Conservation (phyloP, 805 yeast genomes). For the Kodamaea sagamina region DNA sequence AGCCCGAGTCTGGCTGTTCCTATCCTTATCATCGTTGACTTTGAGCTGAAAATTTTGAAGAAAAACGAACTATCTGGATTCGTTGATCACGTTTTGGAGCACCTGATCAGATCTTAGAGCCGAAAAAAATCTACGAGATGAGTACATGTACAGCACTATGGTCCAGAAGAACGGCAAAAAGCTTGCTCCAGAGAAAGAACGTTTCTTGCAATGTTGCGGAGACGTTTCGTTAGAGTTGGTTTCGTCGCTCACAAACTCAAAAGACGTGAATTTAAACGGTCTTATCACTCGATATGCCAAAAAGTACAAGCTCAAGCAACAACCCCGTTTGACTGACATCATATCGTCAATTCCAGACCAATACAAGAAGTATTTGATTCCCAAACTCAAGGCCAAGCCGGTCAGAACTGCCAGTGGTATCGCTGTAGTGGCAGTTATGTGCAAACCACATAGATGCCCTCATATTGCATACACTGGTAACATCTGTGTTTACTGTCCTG, state of each 20-base stretch:
- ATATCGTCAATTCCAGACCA: slow-evolving; percentile 95
- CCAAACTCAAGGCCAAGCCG: slow-evolving; percentile 96
- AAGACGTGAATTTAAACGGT: slow-evolving; percentile 87
- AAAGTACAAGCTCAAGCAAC: slow-evolving; percentile 86
- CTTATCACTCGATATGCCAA: slow-evolving; percentile 82
- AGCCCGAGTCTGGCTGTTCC: slow-evolving; percentile 8
- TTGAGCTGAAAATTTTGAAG: slow-evolving; percentile 1
- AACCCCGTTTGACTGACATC: slow-evolving; percentile 93
- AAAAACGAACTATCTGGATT: neutral
- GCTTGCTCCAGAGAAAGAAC: slow-evolving; percentile 86
- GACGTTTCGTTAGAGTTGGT: slow-evolving; percentile 88
- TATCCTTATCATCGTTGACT: slow-evolving; percentile 10
- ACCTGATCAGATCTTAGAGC: neutral
- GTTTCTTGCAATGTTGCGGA: slow-evolving; percentile 89
- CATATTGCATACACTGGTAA: slow-evolving; percentile 99
- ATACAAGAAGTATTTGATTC: slow-evolving; percentile 84
- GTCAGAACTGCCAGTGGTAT: slow-evolving; percentile 98
- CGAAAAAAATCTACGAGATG: slow-evolving; percentile 14
- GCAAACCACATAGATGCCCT: slow-evolving; percentile 98
- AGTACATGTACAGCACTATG: slow-evolving; percentile 15
- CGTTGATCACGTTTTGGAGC: neutral
- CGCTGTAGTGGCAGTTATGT: slow-evolving; percentile 99
- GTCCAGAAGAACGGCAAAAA: slow-evolving; percentile 32
- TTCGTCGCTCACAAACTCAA: slow-evolving; percentile 67
- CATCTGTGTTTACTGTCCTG: slow-evolving; percentile 98